Evolutionary conservation across 768 basidiomycete genomes (phyloP), one percentile per base, ranked within the genome.

Genomic region (Suillus fuscotomentosus): DNA sequence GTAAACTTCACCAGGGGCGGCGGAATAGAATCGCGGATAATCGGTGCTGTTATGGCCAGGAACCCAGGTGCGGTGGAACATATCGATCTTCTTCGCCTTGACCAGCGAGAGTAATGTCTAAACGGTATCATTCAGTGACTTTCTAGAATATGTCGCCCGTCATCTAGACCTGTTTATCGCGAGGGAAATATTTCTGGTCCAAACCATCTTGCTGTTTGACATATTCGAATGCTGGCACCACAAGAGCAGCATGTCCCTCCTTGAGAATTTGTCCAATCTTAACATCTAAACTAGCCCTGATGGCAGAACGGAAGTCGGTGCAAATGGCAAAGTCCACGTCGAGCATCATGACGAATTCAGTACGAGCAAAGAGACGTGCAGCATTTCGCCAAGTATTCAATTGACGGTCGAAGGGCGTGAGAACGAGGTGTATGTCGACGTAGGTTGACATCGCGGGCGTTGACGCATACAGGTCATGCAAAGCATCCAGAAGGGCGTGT

Each of bases 361-460:
- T 94, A 17, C 92, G 84, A 5, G 93, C 89, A 70, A 94, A 92
- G 59, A 93, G 79, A 48, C 94, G 86, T 3, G 93, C 94, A 50
- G 88, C 84, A 73, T 95, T 95, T 43, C 94, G 83, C 91, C 92
- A 95, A 27, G 91, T 87, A 75, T 96, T 96, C 81, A 96, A 89
- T 73, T 94, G 91, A 5, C 93, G 85, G 65, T 89, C 88, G 67
- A 90, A 91, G 3, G 86, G 83, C 69, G 94, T 92, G 67, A 95
- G 80, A 39, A 95, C 88, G 59, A 96, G 86, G 71, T 96, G 94
- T 14, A 95, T 86, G 72, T 95, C 94, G 59, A 95, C 91, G 69
- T 84, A 87, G 34, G 75, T 78, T 54, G 84, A 77, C 84, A 95
- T 90, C 62, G 77, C 80, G 2, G 85, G 84, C 3, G 87, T 87